These are phyloP conservation scores for Akanthomyces lecanii DNA, from an alignment of 2,329 filamentous ascomycete species.

Conservation along the genomic window DNA sequence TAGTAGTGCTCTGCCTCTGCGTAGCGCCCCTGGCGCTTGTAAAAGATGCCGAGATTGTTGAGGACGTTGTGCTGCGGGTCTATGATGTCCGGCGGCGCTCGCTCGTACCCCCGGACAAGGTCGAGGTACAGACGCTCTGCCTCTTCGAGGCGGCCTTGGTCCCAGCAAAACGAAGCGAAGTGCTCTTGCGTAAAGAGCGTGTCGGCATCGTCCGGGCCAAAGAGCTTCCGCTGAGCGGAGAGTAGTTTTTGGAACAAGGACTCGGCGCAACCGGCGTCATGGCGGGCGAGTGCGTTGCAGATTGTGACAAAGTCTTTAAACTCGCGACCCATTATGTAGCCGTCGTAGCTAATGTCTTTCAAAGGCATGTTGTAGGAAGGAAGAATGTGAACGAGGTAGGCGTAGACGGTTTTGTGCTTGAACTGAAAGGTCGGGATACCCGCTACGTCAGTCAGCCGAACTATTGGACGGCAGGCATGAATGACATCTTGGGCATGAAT, in stretches of 20 bases:
- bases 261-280: background rate
- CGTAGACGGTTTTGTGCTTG: slow-evolving; percentile 2
- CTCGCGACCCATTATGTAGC: slow-evolving; percentile 3
- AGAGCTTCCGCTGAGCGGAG: background rate
- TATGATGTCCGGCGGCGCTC: background rate
- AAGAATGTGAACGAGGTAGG: background rate
- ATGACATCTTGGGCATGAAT: background rate
- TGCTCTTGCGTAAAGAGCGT: slow-evolving; percentile 6
- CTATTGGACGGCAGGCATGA: slow-evolving; percentile 1
- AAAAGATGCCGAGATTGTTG: slow-evolving; percentile 3
- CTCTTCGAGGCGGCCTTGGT: background rate
- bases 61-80: slow-evolving; percentile 5
- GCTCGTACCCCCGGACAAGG: background rate
- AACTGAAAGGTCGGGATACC: background rate
- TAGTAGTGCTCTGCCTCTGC: slow-evolving; percentile 1
- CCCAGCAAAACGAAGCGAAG: background rate
- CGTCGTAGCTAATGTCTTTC: slow-evolving; percentile 3
- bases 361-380: background rate
- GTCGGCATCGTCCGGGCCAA: slow-evolving; percentile 2
- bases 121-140: background rate
- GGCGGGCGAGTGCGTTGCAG: background rate
- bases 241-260: background rate
- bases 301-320: background rate
- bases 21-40: slow-evolving; percentile 1
- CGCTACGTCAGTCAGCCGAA: background rate